These are phyloP conservation scores for Talaromyces atroroseus DNA, from an alignment of 2,329 filamentous ascomycete species.

Conservation along the genomic window DNA sequence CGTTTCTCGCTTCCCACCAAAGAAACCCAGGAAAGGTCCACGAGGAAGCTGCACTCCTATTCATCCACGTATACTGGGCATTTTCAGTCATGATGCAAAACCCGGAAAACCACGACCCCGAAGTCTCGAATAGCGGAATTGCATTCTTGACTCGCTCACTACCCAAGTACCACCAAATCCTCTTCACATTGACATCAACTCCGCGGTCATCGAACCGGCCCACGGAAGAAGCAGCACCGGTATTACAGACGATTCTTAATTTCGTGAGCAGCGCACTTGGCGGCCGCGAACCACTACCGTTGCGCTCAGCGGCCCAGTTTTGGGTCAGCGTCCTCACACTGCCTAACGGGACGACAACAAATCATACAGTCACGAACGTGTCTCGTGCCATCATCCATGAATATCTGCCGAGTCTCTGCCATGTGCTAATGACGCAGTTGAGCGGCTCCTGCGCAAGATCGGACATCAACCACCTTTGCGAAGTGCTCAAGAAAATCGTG, in stretches of 20 bases:
- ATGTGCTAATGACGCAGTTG: conserved; percentile 36
- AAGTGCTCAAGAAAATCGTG: conserved; percentile 36
- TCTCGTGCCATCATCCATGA: conserved; percentile 30
- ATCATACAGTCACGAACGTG: conserved; percentile 12
- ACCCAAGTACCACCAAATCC: conserved; percentile 35
- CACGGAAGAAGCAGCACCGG: conserved; percentile 17
- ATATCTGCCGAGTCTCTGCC: conserved; percentile 33
- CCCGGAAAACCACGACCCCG: conserved; percentile 34
- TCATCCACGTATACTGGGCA: conserved; percentile 35
- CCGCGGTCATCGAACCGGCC: conserved; percentile 15
- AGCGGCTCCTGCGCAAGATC: conserved; percentile 42
- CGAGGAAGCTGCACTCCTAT: conserved; percentile 30
- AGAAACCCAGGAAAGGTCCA: conserved; percentile 30
- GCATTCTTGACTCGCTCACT: conserved; percentile 41
- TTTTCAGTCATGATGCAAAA: conserved; percentile 34
- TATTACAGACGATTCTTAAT: conserved; percentile 33
- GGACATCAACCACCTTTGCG: conserved; percentile 38
- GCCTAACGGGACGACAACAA: conserved; percentile 17
- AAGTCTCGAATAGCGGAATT: conserved; percentile 40
- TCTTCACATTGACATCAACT: conserved; percentile 31
- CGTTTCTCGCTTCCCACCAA: conserved; percentile 41
- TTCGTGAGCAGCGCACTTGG: conserved; percentile 38
- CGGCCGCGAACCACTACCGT: conserved; percentile 40
- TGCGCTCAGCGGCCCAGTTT: conserved; percentile 42
- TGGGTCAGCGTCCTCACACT: conserved; percentile 38